phyloP scores from a whole-genome alignment of 2,329 filamentous ascomycete genomes.

The Sporothrix curviconia region DNA sequence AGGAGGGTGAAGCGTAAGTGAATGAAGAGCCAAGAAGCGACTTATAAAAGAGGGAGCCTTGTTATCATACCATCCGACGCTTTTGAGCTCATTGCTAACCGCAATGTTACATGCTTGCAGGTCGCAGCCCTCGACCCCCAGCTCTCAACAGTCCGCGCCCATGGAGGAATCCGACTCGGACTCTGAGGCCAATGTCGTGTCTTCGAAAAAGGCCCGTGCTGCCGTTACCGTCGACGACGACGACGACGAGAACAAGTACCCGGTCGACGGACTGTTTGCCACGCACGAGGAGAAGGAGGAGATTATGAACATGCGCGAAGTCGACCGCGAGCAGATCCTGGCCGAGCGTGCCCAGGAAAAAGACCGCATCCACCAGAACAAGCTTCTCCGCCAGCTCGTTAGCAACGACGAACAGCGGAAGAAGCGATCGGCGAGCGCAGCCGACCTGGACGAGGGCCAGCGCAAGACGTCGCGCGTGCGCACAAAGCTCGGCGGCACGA shows the following conservation, averaged over 20 bases:
- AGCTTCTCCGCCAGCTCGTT: conserved; percentile 71
- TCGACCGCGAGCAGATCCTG: conserved; percentile 83
- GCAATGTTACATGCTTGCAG: conserved; percentile 39
- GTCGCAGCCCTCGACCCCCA: conserved; percentile 61
- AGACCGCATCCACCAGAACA: conserved; percentile 74
- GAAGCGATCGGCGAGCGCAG: conserved; percentile 71
- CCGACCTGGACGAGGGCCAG: conserved; percentile 70
- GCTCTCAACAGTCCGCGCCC: conserved; percentile 72
- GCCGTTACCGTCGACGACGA: conserved; percentile 29
- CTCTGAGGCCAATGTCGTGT: conserved; percentile 49
- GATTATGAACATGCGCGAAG: conserved; percentile 81
- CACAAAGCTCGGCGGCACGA: conserved; percentile 58
- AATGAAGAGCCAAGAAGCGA: not conserved
- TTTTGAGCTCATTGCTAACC: not conserved
- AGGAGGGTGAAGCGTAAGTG: conserved; percentile 77
- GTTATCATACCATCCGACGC: too few relatives aligned
- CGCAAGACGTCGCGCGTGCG: conserved; percentile 69
- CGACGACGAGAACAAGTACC: conserved; percentile 63
- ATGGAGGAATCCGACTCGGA: conserved; percentile 91
- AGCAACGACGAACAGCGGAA: conserved; percentile 59
- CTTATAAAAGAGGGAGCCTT: too few relatives aligned
- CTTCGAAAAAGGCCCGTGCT: conserved; percentile 17
- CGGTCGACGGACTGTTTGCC: conserved; percentile 79
- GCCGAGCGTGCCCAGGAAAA: conserved; percentile 81
- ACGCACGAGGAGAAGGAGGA: conserved; percentile 66